A percentile compares a stretch with the other conserved stretches of the same genome.
Conservation (phyloP, 176 grass and related monocot species). For the Oryza punctata region DNA sequence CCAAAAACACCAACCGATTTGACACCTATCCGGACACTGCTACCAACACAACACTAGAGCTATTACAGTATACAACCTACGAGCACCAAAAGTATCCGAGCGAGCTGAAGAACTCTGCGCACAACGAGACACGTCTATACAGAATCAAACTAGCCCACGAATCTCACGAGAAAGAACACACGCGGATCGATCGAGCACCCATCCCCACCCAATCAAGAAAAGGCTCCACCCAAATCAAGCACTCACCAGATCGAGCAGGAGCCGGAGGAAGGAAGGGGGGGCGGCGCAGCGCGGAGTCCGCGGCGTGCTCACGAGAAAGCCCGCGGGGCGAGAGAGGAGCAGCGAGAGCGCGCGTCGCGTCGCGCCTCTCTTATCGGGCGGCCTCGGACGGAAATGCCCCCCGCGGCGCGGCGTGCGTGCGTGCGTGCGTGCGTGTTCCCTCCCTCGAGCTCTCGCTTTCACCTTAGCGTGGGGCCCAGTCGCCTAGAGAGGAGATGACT, state of each 20-base stretch:
- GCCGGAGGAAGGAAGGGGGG: background rate
- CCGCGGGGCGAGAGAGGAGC: too few species aligned
- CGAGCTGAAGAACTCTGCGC: too few species aligned
- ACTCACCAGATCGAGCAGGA: constrained; percentile 41
- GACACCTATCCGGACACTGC: background rate
- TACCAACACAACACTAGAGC: background rate
- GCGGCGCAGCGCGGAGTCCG: background rate
- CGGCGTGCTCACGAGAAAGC: background rate
- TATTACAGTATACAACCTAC: background rate
- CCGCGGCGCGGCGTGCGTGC: background rate
- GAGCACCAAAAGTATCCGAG: too few species aligned
- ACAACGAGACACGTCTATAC: too few species aligned
- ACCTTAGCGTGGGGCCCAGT: too few species aligned
- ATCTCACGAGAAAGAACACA: too few species aligned
- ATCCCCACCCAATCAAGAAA: background rate
- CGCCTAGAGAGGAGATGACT: background rate
- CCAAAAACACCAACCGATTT: background rate
- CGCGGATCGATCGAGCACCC: too few species aligned
- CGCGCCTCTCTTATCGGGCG: constrained; percentile 26
- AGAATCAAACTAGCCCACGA: too few species aligned
- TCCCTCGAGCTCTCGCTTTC: background rate
- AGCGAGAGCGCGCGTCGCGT: background rate
- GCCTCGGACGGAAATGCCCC: constrained; percentile 32
- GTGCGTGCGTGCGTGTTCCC: constrained; percentile 15
- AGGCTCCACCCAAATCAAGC: background rate